Conservation (phyloP, 371 early-diverging fungal species). For the Lichtheimia hyalospora region DNA sequence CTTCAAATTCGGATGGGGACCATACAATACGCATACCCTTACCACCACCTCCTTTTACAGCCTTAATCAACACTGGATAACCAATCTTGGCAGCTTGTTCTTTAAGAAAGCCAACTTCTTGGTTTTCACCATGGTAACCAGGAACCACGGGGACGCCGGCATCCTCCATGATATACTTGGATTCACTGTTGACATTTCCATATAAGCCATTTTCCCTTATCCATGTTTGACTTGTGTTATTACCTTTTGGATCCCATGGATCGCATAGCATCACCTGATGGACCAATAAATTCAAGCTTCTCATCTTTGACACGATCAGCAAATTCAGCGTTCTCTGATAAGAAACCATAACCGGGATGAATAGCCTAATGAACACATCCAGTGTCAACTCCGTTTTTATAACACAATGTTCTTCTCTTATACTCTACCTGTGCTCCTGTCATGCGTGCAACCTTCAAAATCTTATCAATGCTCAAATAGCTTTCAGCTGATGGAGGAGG, state of each 20-base stretch:
- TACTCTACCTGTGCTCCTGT: constrained; percentile 78
- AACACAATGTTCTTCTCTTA: background rate
- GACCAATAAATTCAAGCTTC: constrained; percentile 89
- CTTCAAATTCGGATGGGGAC: constrained; percentile 73
- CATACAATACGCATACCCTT: constrained; percentile 89
- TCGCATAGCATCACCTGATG: constrained; percentile 86
- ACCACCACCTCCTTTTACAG: constrained; percentile 96
- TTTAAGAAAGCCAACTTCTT: constrained; percentile 74
- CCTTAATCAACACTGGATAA: constrained; percentile 96
- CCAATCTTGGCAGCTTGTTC: constrained; percentile 81
- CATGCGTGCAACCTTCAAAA: constrained; percentile 78
- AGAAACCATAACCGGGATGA: constrained; percentile 95
- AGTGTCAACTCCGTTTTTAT: background rate
- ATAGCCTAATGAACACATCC: constrained; percentile 61
- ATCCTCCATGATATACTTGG: constrained; percentile 87
- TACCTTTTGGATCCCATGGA: constrained; percentile 95
- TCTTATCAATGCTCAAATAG: constrained; percentile 86
- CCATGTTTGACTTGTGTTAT: background rate
- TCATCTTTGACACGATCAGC: constrained; percentile 73
- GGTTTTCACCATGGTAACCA: constrained; percentile 93
- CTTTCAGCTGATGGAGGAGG: constrained; percentile 83
- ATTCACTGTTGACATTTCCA: constrained; percentile 55
- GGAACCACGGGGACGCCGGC: constrained; percentile 93
- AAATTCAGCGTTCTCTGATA: constrained; percentile 95
- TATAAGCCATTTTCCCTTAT: background rate